These are phyloP conservation scores for Pythium brachiatum DNA, from an alignment of 352 stramenopile species.

Conservation along the genomic window DNA sequence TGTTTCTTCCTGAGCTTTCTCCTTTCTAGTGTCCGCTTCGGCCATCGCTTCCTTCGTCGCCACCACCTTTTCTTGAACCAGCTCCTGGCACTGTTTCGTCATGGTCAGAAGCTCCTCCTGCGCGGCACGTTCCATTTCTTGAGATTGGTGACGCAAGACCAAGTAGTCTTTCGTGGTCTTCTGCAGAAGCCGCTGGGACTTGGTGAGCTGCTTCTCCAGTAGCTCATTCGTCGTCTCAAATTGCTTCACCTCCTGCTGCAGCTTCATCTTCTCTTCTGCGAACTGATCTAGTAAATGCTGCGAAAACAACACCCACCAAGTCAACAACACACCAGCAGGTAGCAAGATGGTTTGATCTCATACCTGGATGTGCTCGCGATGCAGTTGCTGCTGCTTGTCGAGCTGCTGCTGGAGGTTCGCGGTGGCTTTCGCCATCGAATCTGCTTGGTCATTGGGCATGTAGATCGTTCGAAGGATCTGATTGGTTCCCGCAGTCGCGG, in stretches of 20 bases:
- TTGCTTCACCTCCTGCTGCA: conserved; percentile 36
- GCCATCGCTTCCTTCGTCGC: conserved; percentile 39
- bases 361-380: conserved; percentile 62
- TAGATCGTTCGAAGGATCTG: conserved; percentile 73
- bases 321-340: not conserved
- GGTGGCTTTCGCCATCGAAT: conserved; percentile 45
- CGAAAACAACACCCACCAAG: not conserved
- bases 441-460: conserved; percentile 68
- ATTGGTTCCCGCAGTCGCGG: not conserved
- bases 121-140: conserved; percentile 53
- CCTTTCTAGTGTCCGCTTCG: conserved; percentile 44
- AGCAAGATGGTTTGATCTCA: not conserved
- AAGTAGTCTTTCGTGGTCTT: conserved; percentile 80
- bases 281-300: conserved; percentile 56
- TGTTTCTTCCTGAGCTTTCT: conserved; percentile 52
- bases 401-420: conserved; percentile 65
- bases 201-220: conserved; percentile 48
- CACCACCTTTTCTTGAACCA: conserved; percentile 42
- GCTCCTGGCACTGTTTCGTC: conserved; percentile 35
- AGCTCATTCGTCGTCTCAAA: conserved; percentile 35
- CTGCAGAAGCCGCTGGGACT: conserved; percentile 54
- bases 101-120: conserved; percentile 55
- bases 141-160: conserved; percentile 62
- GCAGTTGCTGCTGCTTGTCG: conserved; percentile 44
- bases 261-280: conserved; percentile 50